Percentiles rank a stretch among this genome's conserved stretches.
phyloP scores from a whole-genome alignment of 495 filamentous ascomycete genomes.

The Hypoxylon cercidicola region DNA sequence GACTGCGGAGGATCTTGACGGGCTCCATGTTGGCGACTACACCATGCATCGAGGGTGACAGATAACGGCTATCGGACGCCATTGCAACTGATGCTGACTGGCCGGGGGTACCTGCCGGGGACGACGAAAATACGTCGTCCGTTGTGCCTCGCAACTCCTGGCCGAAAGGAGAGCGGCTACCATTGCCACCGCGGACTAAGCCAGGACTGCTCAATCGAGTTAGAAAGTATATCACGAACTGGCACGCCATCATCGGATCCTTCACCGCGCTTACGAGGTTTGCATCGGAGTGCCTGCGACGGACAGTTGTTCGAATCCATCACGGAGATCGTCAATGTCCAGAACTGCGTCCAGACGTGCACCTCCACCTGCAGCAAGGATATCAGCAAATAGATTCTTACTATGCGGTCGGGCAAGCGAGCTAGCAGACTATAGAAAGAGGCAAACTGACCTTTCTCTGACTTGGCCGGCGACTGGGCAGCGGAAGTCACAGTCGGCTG shows the following conservation, averaged over 20 bases:
- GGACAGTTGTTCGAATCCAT: conserved; percentile 8
- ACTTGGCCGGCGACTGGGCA: conserved; percentile 17
- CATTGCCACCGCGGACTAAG: conserved; percentile 4
- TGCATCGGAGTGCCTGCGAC: conserved; percentile 11
- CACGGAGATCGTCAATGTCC: background rate
- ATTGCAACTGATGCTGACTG: no score
- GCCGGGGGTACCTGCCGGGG: no score
- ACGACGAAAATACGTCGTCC: no score
- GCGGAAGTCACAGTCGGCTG: background rate
- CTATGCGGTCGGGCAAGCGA: background rate
- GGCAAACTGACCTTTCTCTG: conserved; percentile 28
- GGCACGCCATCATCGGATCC: background rate
- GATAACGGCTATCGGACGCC: no score
- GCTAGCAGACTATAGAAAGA: background rate
- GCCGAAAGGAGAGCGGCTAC: background rate
- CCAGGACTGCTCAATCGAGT: conserved; percentile 9
- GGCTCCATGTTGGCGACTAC: no score
- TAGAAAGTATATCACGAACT: background rate
- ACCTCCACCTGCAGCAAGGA: conserved; percentile 18
- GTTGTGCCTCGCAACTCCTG: background rate
- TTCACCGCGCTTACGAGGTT: conserved; percentile 6
- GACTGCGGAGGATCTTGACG: no score
- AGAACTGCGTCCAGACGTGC: conserved; percentile 9
- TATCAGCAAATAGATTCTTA: conserved; percentile 7
- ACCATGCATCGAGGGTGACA: no score